Evolutionary conservation across 257 asterid species (phyloP).

Genomic region (Datura wrightii): DNA sequence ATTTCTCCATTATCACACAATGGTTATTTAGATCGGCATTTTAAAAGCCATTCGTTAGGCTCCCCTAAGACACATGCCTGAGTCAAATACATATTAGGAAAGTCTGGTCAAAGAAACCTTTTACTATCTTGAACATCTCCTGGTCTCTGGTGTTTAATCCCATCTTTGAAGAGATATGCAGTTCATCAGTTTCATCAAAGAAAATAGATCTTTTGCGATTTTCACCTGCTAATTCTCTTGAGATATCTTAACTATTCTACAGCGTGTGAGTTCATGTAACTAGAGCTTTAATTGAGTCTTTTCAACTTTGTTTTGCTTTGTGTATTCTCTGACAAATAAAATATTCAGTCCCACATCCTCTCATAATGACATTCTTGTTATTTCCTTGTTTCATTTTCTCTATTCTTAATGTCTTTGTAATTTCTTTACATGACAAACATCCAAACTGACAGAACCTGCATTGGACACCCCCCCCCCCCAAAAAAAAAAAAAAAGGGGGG

Average conservation of each 20-base stretch:
- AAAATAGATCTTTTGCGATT: not conserved
- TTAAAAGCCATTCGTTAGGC: not conserved
- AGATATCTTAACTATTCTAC: not conserved
- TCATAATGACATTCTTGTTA: not conserved
- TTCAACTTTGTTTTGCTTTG: constrained; percentile 1
- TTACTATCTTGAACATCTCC: not conserved
- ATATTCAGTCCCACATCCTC: not conserved
- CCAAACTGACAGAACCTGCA: not conserved
- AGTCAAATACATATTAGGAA: not conserved
- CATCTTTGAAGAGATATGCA: constrained; percentile 24
- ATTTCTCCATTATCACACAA: constrained; percentile 6
- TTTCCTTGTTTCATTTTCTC: not conserved
- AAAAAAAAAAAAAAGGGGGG: too few species aligned
- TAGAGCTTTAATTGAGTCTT: not conserved
- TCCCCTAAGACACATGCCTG: not conserved
- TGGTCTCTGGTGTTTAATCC: not conserved
- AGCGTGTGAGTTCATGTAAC: not conserved
- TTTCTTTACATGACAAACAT: not conserved
- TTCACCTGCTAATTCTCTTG: constrained; percentile 12
- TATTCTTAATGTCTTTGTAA: not conserved
- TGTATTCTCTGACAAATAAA: not conserved
- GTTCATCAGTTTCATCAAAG: not conserved
- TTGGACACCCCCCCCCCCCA: not conserved
- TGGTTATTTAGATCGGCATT: not conserved
- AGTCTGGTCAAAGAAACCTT: constrained; percentile 10